Evolutionary conservation across 345 rosid genomes (phyloP), one percentile per base, ranked within the genome.

Genomic region (Pistacia atlantica): DNA sequence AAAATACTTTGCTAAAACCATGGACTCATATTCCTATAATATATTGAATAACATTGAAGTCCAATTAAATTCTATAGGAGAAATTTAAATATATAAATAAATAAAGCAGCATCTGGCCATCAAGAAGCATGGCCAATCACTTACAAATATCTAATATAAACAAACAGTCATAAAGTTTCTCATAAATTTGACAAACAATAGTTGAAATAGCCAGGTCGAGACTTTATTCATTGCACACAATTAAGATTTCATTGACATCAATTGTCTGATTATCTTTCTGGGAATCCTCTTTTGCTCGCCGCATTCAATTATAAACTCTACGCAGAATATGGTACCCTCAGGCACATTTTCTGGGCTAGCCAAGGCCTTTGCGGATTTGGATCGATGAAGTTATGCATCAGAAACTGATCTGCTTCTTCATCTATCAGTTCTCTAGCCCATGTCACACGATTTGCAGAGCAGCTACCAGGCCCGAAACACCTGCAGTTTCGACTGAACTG

Each of bases 361-460:
- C 97, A 92, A 66, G 97, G 97, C 77, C 88, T 78, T 69, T 82
- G 83, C 1, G 87, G 94, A 69, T 89, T 85, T 25, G 97, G 95
- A 83, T 92, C 97, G 2, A 92, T 89, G 84, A 94, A 97, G 78
- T 86, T 65, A 73, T 97, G 98, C 83, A 69, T 65, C 8, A 97
- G 82, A 74, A 94, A 97, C 48, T 97, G 87, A 37, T 85, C 97
- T 25, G 92, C 94, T 86, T 97, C 99, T 78, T 92, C 97, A 59
- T 90, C 94, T 63, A 90, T 71, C 83, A 97, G 87, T 87, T 94
- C 95, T 84, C 99, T 89, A 5, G 92, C 84, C 99, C 98, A 92
- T 0, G 83, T 77, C 72, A 84, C 95, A 14, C 99, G 90, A 75
- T 88, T 85, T 20, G 89, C 78, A n/a, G 84, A 86, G 83, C 91